Conservation (phyloP, 139 green algal species). For the Ettlia oleoabundans region DNA sequence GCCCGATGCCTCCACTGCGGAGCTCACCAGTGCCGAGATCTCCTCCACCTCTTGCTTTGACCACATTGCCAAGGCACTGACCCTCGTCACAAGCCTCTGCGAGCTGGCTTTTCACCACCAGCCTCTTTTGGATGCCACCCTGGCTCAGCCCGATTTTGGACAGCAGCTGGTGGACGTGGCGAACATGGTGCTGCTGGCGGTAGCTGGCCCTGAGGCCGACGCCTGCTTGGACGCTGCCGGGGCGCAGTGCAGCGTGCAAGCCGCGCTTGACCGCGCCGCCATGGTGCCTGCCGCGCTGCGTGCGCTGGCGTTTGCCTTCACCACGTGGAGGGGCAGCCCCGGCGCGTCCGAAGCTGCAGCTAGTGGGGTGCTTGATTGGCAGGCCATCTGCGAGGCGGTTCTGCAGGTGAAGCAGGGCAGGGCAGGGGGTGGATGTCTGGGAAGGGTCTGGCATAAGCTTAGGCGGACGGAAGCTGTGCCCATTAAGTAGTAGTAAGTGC, state of each 20-base stretch:
- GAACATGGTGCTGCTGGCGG: conserved; percentile 45
- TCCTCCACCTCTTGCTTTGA: conserved; percentile 15
- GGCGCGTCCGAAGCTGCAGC: background rate
- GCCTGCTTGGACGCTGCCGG: background rate
- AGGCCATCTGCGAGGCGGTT: conserved; percentile 10
- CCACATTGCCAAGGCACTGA: conserved; percentile 39
- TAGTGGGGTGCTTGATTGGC: conserved; percentile 8
- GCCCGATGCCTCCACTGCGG: background rate
- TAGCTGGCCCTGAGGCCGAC: conserved; percentile 42
- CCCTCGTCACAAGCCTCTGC: conserved; percentile 26
- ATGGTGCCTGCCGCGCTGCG: conserved; percentile 49
- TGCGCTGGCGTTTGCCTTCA: conserved; percentile 42
- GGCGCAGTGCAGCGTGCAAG: conserved; percentile 11
- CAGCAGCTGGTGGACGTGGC: conserved; percentile 41
- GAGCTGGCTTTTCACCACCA: conserved; percentile 28
- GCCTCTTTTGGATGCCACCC: conserved; percentile 4
- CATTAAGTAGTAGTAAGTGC: too few relatives aligned
- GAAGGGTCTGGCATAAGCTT: too few relatives aligned
- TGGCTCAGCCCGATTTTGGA: conserved; percentile 27
- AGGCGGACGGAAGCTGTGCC: too few relatives aligned
- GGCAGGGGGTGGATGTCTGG: background rate
- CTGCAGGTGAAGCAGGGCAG: background rate
- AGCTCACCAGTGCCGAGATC: conserved; percentile 22
- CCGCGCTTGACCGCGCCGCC: conserved; percentile 31
- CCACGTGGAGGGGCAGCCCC: background rate